phyloP scores from a whole-genome alignment of 148 eudicot species.

The Chenopodium berlandieri region DNA sequence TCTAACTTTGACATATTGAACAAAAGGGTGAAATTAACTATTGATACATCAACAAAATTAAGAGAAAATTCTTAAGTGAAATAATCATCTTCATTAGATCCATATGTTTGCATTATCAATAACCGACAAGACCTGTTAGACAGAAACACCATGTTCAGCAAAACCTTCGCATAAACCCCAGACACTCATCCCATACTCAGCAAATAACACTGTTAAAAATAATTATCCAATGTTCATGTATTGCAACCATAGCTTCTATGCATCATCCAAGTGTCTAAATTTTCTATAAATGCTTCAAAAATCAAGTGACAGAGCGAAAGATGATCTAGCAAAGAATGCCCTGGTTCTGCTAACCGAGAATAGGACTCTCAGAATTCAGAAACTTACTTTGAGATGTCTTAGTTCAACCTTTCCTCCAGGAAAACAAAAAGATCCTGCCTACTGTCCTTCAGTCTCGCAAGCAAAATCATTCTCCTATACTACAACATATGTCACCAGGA shows the following conservation, averaged over 20 bases:
- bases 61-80: background rate
- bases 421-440: background rate
- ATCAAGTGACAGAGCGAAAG: background rate
- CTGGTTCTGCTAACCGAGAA: background rate
- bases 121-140: background rate
- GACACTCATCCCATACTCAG: background rate
- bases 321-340: background rate
- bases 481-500: background rate
- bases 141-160: background rate
- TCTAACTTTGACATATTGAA: background rate
- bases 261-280: background rate
- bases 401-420: background rate
- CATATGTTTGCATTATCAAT: background rate
- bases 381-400: no score
- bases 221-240: background rate
- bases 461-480: background rate
- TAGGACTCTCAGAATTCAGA: background rate
- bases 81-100: background rate
- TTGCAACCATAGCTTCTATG: background rate
- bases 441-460: background rate
- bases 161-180: constrained; percentile 3
- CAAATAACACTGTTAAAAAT: background rate
- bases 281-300: background rate
- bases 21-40: background rate
- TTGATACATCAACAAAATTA: background rate